Base-by-base conservation (phyloP, 306 rosid species). In the Acacia melanoxylon region DNA sequence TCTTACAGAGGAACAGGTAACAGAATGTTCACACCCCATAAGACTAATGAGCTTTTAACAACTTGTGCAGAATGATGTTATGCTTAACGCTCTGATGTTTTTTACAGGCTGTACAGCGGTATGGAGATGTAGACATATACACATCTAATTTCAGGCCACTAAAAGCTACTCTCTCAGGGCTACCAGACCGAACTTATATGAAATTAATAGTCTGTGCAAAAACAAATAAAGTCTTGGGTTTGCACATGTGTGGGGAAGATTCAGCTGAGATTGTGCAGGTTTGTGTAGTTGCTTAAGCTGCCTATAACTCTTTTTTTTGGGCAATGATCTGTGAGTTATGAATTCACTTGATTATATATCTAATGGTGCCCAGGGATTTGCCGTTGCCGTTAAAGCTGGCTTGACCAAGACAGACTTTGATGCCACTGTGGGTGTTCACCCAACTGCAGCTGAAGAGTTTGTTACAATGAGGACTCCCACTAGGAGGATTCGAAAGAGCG, bases 241-340 rank as follows among this genome's bases (percentile, higher is more conserved):
- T 93, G 86, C 97, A 92, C 81, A 86, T 93, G 98, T 96, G 99
- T 63, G 99, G 99, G 77, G 97, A 93, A 9, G 99, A 96, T 90
- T 86, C 98, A 52, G 81, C 99, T 27, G 99, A 96, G 90, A 92
- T 91, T 78, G 86, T 86, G 77, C 99, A 96, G 99, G 99, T 95
- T 78, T 76, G 79, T 83, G 72, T 65, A 25, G 37, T 80, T 89
- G 27, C 79, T 46, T 8, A 76, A 41, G 61, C 69, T 76, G 77
- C 44, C 80, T 71, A 42, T 42, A 37, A 68, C 65, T 37, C 42
- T 69, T 27, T 75, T 48, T 37, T 78, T 48, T 25, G 68, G 72
- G 25, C 33, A 75, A 72, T 79, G 59, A 69, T 83, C 46, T 77
- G 17, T 65, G 66, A 62, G 41, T 83, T 63, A 74, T 40, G 25